A percentile compares a stretch with the other conserved stretches of the same genome.
Evolutionary conservation across 345 rosid species (phyloP).

Genomic region (Gossypium thurberi): DNA sequence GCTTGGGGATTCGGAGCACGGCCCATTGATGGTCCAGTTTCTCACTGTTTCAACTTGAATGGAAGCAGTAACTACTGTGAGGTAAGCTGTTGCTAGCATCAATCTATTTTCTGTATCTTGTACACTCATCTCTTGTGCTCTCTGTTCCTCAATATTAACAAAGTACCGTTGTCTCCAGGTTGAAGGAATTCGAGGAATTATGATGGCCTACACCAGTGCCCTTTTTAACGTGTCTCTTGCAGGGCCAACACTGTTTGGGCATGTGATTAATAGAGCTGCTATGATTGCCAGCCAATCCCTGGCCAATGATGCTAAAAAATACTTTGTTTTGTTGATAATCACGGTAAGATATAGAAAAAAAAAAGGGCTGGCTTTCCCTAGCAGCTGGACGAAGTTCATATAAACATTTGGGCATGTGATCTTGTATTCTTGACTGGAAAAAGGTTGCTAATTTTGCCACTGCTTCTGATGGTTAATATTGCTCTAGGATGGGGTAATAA

Average conservation of each 20-base stretch:
- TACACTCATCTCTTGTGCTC: neutral
- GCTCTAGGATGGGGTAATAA: slow-evolving; percentile 81
- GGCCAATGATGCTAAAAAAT: slow-evolving; percentile 53
- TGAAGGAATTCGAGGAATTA: slow-evolving; percentile 76
- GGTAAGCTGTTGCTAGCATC: slow-evolving; percentile 31
- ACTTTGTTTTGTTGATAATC: slow-evolving; percentile 76
- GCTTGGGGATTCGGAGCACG: slow-evolving; percentile 99
- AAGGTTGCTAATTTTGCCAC: neutral
- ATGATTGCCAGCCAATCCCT: slow-evolving; percentile 66
- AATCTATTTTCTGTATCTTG: neutral
- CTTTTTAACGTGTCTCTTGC: slow-evolving; percentile 90
- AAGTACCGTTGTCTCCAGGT: neutral
- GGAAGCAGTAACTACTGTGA: slow-evolving; percentile 79
- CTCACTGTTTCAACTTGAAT: slow-evolving; percentile 88
- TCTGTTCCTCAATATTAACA: neutral
- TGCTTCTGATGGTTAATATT: neutral
- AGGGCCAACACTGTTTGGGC: slow-evolving; percentile 93
- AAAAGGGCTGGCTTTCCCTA: slow-evolving; percentile 2
- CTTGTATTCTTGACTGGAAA: neutral
- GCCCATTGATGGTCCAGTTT: slow-evolving; percentile 93
- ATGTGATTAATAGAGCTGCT: slow-evolving; percentile 69
- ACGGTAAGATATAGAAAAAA: slow-evolving; percentile 45
- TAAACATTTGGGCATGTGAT: neutral
- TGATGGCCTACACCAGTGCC: slow-evolving; percentile 72
- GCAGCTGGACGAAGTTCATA: neutral